Conservation (phyloP, 2,329 filamentous ascomycete genomes). For the Ascochyta koolunga region DNA sequence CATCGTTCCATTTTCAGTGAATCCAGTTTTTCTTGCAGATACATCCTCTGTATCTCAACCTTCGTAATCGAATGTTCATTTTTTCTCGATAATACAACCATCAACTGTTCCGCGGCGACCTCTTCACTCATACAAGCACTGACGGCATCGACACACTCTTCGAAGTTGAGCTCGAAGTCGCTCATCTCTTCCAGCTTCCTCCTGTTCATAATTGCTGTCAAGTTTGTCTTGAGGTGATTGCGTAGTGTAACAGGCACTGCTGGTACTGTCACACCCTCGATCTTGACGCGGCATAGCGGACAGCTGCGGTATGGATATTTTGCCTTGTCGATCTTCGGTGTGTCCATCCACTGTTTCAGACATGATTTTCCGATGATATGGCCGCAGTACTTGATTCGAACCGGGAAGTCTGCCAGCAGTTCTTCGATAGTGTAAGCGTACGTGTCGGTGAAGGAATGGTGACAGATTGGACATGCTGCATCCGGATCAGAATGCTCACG, state of each 20-base stretch:
- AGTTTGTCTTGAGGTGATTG: slow-evolving; percentile 13
- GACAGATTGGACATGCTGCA: slow-evolving; percentile 26
- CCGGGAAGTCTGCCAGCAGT: slow-evolving; percentile 29
- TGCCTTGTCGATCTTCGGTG: slow-evolving; percentile 26
- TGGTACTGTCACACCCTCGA: slow-evolving; percentile 17
- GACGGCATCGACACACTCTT: slow-evolving; percentile 21
- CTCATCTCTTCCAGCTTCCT: slow-evolving; percentile 14
- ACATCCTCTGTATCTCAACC: neutral
- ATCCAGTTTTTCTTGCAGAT: slow-evolving; percentile 12
- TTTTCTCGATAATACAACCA: slow-evolving; percentile 3
- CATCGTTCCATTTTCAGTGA: slow-evolving; percentile 20
- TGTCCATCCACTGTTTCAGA: slow-evolving; percentile 32
- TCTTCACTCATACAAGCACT: slow-evolving; percentile 27
- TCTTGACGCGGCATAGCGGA: slow-evolving; percentile 27
- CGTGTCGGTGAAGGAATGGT: slow-evolving; percentile 25
- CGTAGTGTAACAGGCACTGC: neutral
- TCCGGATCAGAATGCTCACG: slow-evolving; percentile 11
- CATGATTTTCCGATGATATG: slow-evolving; percentile 32
- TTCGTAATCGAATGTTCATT: neutral
- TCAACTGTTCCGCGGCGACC: slow-evolving; percentile 22
- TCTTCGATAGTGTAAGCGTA: slow-evolving; percentile 13
- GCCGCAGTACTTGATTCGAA: slow-evolving; percentile 35
- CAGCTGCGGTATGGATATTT: slow-evolving; percentile 30
- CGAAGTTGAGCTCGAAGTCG: slow-evolving; percentile 15
- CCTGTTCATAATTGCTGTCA: slow-evolving; percentile 5